Conservation (phyloP, 148 eudicot species). For the Camellia japonica region DNA sequence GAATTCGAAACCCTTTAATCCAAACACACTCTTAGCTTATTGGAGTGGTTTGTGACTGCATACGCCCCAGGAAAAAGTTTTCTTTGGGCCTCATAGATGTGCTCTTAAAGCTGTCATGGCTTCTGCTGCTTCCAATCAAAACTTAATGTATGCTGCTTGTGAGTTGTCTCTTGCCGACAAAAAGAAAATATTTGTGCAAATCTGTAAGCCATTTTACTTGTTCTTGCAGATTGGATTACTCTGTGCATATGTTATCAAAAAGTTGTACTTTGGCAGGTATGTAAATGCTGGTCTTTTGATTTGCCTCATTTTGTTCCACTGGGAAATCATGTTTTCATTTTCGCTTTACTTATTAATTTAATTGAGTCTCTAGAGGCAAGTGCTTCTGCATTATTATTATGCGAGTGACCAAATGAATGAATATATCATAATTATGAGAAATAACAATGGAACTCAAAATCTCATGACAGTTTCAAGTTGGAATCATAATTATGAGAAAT, state of each 20-base stretch:
- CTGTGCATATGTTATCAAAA: conserved; percentile 49
- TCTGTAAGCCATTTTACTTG: background rate
- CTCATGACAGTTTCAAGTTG: too few relatives aligned
- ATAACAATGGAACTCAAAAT: background rate
- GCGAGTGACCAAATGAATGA: background rate
- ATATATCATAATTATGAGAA: background rate
- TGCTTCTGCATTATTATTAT: background rate
- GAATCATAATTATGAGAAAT: background rate
- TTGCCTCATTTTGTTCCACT: background rate
- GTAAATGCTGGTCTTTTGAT: conserved; percentile 3
- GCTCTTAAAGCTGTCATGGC: background rate
- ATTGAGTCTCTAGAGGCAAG: background rate
- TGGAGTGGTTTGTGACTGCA: too few relatives aligned
- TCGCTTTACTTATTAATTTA: conserved; percentile 6
- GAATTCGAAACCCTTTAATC: too few relatives aligned
- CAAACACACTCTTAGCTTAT: background rate
- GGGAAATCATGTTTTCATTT: background rate
- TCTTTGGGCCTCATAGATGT: background rate
- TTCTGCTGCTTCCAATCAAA: background rate
- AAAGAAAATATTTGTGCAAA: background rate
- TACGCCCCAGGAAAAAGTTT: too few relatives aligned
- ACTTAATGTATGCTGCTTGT: conserved; percentile 1
- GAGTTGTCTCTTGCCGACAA: background rate
- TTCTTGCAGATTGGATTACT: conserved; percentile 52
- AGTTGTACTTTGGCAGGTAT: conserved; percentile 51